These are phyloP conservation scores for Eremochloa ophiuroides DNA, from an alignment of 176 grass and related monocot species.

Conservation along the genomic window DNA sequence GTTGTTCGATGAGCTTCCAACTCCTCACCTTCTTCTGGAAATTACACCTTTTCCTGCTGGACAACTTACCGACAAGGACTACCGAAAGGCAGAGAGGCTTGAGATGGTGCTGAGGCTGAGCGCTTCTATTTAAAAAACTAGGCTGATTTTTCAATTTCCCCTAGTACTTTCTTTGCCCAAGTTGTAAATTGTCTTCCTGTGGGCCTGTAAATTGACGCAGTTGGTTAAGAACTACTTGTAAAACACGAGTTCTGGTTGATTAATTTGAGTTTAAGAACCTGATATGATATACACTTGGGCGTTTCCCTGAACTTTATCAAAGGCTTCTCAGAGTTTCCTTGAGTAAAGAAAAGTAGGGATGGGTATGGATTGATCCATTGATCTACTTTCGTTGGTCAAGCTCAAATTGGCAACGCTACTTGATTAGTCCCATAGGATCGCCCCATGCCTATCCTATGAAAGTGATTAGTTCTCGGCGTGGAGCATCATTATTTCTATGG, in stretches of 20 bases:
- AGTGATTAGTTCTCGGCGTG: neutral
- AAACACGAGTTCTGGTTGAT: slow-evolving; percentile 21
- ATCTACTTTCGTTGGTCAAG: neutral
- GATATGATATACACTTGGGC: neutral
- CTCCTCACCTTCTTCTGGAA: slow-evolving; percentile 79
- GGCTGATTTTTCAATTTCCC: slow-evolving; percentile 17
- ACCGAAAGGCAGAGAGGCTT: slow-evolving; percentile 86
- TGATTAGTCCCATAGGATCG: neutral
- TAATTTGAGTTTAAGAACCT: slow-evolving; percentile 27
- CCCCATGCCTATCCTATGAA: neutral
- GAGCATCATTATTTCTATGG: too few relatives aligned
- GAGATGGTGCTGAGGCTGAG: slow-evolving; percentile 78
- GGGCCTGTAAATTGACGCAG: slow-evolving; percentile 49
- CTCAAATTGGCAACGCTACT: neutral
- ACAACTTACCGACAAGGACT: slow-evolving; percentile 78
- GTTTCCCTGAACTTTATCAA: neutral
- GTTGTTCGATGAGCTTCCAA: slow-evolving; percentile 92
- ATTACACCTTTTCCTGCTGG: slow-evolving; percentile 92
- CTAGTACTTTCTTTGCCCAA: slow-evolving; percentile 26
- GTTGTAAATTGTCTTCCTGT: slow-evolving; percentile 43
- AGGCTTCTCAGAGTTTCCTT: neutral
- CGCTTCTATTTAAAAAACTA: slow-evolving; percentile 60
- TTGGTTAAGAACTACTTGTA: slow-evolving; percentile 28
- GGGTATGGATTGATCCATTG: neutral
- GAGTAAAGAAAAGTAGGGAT: neutral